Evolutionary conservation across 352 stramenopile species (phyloP), one percentile per base, ranked within the genome.

Genomic region (Globisporangium paroecandrum): DNA sequence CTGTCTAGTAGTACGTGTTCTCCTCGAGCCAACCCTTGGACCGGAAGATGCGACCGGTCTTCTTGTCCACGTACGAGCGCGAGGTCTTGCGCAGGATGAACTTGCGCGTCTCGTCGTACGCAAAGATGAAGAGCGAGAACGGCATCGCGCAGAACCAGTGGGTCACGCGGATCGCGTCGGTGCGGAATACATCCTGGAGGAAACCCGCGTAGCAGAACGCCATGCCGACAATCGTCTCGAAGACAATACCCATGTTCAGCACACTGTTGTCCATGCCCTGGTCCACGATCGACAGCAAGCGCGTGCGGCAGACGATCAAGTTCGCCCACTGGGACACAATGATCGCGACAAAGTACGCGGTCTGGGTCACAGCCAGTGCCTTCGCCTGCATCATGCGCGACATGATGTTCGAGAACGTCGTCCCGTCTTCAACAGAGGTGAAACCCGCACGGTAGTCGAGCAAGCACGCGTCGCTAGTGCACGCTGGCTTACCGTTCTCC

Each of bases 81-180:
- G 82, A 91, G 46, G 83, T 94, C 68, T 81, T 79, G 59, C 89
- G 77, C 71, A 97, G 79, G 4, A 95, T 70, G 59, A 87, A 94
- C 76, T 97, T 97, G 72, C 90, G 77, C 27, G 80, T 82, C 73
- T 97, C 90, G 64, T 97, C 90, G 76, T 93, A 97, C 22, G 75
- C 68, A 55, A 96, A 90, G 64, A 95, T 90, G 61, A 90, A 69
- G 24, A 95, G 73, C 67, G 81, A 85, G 66, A 92, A 96, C 20
- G 90, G 90, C 75, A 96, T 89, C 47, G 77, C 85, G 22, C 77
- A 81, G 66, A 96, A 90, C 90, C 87, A 97, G 73, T 95, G 85
- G 29, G 78, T 83, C 57, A 97, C 65, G 38, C 83, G 77, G 24
- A 97, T 83, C 62, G 86, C 79, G 34, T 86, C 69, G 4, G 90